Base-by-base conservation (phyloP, 2,329 filamentous ascomycete species). In the Camillea tinctor region DNA sequence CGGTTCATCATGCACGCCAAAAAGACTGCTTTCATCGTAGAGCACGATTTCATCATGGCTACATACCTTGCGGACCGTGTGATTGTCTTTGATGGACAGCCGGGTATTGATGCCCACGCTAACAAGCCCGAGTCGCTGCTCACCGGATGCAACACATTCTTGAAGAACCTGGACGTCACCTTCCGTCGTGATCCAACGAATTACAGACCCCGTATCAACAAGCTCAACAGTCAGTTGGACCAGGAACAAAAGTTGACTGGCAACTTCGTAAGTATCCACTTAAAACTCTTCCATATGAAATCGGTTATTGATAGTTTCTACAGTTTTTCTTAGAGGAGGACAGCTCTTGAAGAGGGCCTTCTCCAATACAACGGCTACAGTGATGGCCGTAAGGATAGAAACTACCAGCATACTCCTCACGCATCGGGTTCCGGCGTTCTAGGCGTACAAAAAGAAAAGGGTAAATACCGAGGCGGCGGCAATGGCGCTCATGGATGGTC, bases 1-100 rank as follows among this genome's bases (percentile, higher is more conserved):
- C 90, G 95, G 68, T 99, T 96, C 85, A 99, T 99, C 79, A 99
- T 99, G 95, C 94, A 99, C 83, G 89, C 93, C 71, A 98, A 98
- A 88, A 98, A 98, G 87, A 99, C 95, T 0, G 95, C 95, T 55
- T 99, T 99, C 77, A 88, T 99, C 69, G 94, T 99, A 75, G 95
- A 99, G 88, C 95, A 99, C 90, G 95, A 99, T 85, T 98, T 99
- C 82, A 97, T 98, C 81, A 97, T 98, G 93, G 86, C 85, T 52
- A 88, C 84, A 19, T 86, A 86, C 65, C 69, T 79, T 44, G 86
- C 95, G 52, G 96, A 99, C 74, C 91, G 95, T 68, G 95, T 99
- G 76, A 99, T 99, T 73, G 95, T 99, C 73, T 99, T 99, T 73
- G 95, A 98, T 73, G 95, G 96, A 69, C 75, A 96, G 80, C 95